A percentile compares a stretch with the other conserved stretches of the same genome.
Conservation (phyloP, 2,329 filamentous ascomycete species). For the Xylaria sp. region DNA sequence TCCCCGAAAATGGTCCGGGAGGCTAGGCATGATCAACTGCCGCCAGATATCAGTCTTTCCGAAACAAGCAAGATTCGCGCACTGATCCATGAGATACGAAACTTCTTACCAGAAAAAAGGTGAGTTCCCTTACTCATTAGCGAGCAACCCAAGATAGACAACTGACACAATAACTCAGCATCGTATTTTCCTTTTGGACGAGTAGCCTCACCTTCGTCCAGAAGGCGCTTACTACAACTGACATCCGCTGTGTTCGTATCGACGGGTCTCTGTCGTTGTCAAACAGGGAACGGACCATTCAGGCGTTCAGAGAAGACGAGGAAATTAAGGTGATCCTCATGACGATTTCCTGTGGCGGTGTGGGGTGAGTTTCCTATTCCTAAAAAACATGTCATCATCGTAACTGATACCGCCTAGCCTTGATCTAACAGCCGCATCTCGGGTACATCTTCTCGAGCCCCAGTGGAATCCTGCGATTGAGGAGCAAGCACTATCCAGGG, state of each 20-base stretch:
- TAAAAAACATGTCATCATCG: no score
- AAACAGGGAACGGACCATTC: conserved; percentile 1
- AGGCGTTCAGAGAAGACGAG: conserved; percentile 13
- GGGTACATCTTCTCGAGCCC: conserved; percentile 22
- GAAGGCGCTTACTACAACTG: conserved; percentile 7
- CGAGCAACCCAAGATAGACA: not conserved
- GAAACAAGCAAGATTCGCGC: conserved; percentile 21
- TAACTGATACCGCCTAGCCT: conserved; percentile 12
- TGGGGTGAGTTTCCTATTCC: conserved; percentile 16
- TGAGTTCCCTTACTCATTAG: not conserved
- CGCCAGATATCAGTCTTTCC: not conserved
- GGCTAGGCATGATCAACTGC: conserved; percentile 9
- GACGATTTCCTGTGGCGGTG: conserved; percentile 9
- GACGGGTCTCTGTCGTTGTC: conserved; percentile 2
- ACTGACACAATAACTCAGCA: conserved; percentile 8
- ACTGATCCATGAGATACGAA: conserved; percentile 9
- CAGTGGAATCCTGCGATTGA: conserved; percentile 26
- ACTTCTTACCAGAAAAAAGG: conserved; percentile 7
- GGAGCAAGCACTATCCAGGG: conserved; percentile 16
- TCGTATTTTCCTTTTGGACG: conserved; percentile 18
- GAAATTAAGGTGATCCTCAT: conserved; percentile 22
- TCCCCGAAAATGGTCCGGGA: not conserved
- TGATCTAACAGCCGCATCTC: conserved; percentile 16
- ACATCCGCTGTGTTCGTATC: conserved; percentile 14
- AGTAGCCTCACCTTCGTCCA: conserved; percentile 15